phyloP scores from a whole-genome alignment of 2,329 filamentous ascomycete genomes.

The Chalara sp. region DNA sequence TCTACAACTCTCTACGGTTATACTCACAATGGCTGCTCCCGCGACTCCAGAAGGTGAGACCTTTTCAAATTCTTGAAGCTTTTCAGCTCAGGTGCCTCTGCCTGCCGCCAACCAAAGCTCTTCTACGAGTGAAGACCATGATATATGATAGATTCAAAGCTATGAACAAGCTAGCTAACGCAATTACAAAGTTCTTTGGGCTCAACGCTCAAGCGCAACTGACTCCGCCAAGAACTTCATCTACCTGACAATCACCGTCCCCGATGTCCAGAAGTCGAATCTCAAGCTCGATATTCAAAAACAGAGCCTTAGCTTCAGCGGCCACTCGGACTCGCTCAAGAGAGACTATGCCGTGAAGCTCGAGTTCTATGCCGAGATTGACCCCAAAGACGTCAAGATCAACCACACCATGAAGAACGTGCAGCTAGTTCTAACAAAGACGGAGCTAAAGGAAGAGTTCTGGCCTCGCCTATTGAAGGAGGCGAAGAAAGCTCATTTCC shows the following conservation, averaged over 20 bases:
- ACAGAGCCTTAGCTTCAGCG: slow-evolving; percentile 71
- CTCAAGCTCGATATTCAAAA: slow-evolving; percentile 80
- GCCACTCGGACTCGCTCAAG: slow-evolving; percentile 78
- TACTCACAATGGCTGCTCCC: slow-evolving; percentile 17
- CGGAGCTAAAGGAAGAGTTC: slow-evolving; percentile 89
- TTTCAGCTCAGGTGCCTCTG: slow-evolving; percentile 1
- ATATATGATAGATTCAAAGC: background rate
- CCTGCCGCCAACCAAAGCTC: slow-evolving; percentile 5
- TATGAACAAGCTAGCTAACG: slow-evolving; percentile 10
- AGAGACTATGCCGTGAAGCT: slow-evolving; percentile 79
- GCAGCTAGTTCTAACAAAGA: slow-evolving; percentile 91
- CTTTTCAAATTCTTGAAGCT: slow-evolving; percentile 1
- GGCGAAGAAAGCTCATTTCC: slow-evolving; percentile 80
- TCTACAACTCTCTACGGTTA: too few species aligned
- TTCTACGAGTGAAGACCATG: background rate
- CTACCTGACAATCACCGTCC: slow-evolving; percentile 84
- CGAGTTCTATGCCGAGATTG: slow-evolving; percentile 87
- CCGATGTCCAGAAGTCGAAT: slow-evolving; percentile 71
- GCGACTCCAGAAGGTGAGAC: slow-evolving; percentile 25
- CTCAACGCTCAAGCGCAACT: slow-evolving; percentile 80
- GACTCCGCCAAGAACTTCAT: slow-evolving; percentile 88
- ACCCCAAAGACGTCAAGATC: slow-evolving; percentile 74
- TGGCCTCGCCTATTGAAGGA: slow-evolving; percentile 96
- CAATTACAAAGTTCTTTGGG: slow-evolving; percentile 73
- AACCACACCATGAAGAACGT: slow-evolving; percentile 85